Evolutionary conservation across 495 filamentous ascomycete genomes (phyloP).

Genomic region (Neurospora terricola): DNA sequence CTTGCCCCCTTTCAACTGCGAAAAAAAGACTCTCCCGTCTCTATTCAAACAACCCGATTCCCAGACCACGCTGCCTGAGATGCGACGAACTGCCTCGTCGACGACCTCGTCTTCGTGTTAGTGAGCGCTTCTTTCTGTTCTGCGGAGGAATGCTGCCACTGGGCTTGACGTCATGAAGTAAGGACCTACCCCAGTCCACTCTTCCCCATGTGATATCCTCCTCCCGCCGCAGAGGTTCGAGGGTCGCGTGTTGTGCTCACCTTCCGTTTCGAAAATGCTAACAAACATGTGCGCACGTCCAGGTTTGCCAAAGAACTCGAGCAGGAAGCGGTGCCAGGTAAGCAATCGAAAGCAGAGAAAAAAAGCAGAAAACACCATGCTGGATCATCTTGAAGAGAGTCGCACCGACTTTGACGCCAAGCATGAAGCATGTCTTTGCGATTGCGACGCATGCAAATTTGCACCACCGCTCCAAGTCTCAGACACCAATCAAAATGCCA

Average conservation of each 20-base stretch:
- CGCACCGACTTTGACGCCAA: background rate
- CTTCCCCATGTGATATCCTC: background rate
- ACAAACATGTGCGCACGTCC: conserved; percentile 15
- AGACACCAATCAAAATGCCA: background rate
- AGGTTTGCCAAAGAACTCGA: conserved; percentile 68
- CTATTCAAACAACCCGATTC: background rate
- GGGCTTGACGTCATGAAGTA: conserved; percentile 27
- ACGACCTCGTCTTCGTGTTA: background rate
- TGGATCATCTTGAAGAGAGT: background rate
- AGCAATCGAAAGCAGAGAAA: conserved; percentile 1
- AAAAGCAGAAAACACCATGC: background rate
- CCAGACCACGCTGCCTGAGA: background rate
- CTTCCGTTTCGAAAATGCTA: background rate
- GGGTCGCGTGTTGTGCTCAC: background rate
- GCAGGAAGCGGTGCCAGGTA: conserved; percentile 68
- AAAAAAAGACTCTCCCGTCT: background rate
- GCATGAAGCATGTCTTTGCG: background rate
- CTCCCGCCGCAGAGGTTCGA: background rate
- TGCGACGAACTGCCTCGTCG: background rate
- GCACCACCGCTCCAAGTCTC: background rate
- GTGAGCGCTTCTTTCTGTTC: background rate
- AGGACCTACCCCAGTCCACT: conserved; percentile 1
- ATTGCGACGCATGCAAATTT: background rate
- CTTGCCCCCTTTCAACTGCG: background rate
- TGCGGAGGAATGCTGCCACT: background rate